Percentiles rank a stretch among this genome's conserved stretches.
Evolutionary conservation across 2,329 filamentous ascomycete genomes (phyloP).

Genomic region (Bipolaris gigantea): DNA sequence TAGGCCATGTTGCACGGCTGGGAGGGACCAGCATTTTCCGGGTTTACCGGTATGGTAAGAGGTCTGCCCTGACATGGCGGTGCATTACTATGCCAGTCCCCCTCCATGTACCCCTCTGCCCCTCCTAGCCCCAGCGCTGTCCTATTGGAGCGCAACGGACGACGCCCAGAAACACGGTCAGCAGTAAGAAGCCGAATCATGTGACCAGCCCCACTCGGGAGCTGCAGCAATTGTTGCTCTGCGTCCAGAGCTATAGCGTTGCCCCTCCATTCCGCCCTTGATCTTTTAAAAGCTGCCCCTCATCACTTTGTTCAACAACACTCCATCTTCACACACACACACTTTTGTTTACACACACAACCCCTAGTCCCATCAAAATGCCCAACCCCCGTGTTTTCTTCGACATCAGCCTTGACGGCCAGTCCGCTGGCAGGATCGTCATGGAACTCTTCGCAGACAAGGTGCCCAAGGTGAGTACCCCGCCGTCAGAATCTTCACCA

Average conservation of each 20-base stretch:
- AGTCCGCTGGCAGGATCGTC: slow-evolving; percentile 72
- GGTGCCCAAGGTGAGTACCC: slow-evolving; percentile 64
- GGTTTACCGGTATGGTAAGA: too few relatives aligned
- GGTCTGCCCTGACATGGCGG: slow-evolving; percentile 14
- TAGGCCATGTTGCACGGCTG: too few relatives aligned
- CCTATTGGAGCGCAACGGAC: not conserved
- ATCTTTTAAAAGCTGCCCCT: slow-evolving; percentile 21
- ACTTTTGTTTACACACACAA: slow-evolving; percentile 2
- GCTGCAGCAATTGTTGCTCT: slow-evolving; percentile 11
- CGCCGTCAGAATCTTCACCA: slow-evolving; percentile 22
- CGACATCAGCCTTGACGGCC: slow-evolving; percentile 79
- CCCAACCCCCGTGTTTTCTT: slow-evolving; percentile 77
- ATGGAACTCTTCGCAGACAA: slow-evolving; percentile 71
- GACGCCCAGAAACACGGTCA: slow-evolving; percentile 1
- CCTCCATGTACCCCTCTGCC: slow-evolving; percentile 8
- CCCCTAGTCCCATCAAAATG: slow-evolving; percentile 28
- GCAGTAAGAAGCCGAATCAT: slow-evolving; percentile 11
- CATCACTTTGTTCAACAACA: slow-evolving; percentile 17
- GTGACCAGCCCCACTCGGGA: slow-evolving; percentile 10
- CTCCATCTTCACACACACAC: slow-evolving; percentile 13
- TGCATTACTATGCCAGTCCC: slow-evolving; percentile 7
- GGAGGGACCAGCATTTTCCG: too few relatives aligned
- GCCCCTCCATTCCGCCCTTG: slow-evolving; percentile 15
- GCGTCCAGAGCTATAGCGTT: slow-evolving; percentile 12
- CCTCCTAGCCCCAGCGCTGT: slow-evolving; percentile 16